A percentile compares a stretch with the other conserved stretches of the same genome.
phyloP scores from a whole-genome alignment of 352 stramenopile genomes.

The Phytophthora podocarpi region DNA sequence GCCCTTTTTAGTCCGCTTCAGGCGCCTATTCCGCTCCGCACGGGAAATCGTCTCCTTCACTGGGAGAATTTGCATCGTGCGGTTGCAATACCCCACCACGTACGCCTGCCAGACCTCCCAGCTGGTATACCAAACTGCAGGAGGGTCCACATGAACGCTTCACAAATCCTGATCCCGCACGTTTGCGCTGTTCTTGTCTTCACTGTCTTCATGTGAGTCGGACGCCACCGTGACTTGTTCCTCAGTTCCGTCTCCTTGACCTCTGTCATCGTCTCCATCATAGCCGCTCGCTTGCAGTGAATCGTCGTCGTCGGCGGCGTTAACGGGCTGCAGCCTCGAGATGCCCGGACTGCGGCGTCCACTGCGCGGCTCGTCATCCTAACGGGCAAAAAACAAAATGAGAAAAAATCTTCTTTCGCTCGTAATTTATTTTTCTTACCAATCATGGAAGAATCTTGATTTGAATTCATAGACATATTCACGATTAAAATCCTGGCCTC shows the following conservation, averaged over 20 bases:
- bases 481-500: neutral
- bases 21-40: neutral
- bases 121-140: neutral
- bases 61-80: conserved; percentile 6
- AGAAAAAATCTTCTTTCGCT: neutral
- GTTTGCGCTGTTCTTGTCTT: no score
- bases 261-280: neutral
- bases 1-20: conserved; percentile 1
- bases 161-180: no score
- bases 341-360: neutral
- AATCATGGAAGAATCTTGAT: neutral
- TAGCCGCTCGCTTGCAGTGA: neutral
- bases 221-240: no score
- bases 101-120: neutral
- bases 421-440: neutral
- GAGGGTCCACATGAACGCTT: neutral
- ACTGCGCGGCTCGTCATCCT: neutral
- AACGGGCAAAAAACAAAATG: neutral
- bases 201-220: no score
- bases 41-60: conserved; percentile 11
- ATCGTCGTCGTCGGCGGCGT: neutral
- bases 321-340: no score
- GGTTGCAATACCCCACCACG: neutral
- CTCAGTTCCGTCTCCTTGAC: neutral
- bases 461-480: neutral